These are phyloP conservation scores for Globisporangium parvum DNA, from an alignment of 352 stramenopile species.

Conservation along the genomic window DNA sequence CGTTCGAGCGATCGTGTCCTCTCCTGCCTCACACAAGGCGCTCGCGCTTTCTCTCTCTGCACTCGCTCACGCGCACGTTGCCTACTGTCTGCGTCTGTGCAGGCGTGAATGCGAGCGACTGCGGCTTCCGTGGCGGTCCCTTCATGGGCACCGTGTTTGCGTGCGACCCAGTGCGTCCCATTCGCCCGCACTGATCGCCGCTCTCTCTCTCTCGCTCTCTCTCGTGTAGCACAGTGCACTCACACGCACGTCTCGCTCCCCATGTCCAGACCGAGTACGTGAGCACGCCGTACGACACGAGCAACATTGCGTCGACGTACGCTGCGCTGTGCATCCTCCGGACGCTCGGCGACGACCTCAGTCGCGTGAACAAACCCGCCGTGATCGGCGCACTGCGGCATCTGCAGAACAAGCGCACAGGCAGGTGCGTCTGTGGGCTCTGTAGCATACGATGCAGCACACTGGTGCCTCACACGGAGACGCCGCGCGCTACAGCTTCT, in stretches of 20 bases:
- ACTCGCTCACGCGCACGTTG: no score
- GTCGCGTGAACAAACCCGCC: constrained; percentile 62
- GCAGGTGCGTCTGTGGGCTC: constrained; percentile 28
- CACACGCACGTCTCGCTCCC: background rate
- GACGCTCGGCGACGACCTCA: constrained; percentile 81
- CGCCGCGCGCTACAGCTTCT: constrained; percentile 39
- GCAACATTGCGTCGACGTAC: constrained; percentile 85
- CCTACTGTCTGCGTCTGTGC: no score
- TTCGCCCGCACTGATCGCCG: no score
- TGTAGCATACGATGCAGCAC: constrained; percentile 2
- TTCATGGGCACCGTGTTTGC: constrained; percentile 62
- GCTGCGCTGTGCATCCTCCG: constrained; percentile 75
- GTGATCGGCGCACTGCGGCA: constrained; percentile 54
- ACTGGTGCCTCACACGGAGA: background rate
- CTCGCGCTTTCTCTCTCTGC: background rate
- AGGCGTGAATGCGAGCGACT: constrained; percentile 55
- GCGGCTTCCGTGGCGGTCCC: constrained; percentile 62
- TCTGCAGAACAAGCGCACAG: constrained; percentile 71
- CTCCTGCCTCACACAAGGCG: background rate
- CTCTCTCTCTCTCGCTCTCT: background rate
- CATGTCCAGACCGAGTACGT: constrained; percentile 36
- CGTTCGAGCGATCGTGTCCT: background rate
- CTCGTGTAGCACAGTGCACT: background rate
- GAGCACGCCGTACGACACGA: constrained; percentile 73
- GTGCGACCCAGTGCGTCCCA: constrained; percentile 23